Conservation (phyloP, 768 basidiomycete species). For the Suillus weaverae region DNA sequence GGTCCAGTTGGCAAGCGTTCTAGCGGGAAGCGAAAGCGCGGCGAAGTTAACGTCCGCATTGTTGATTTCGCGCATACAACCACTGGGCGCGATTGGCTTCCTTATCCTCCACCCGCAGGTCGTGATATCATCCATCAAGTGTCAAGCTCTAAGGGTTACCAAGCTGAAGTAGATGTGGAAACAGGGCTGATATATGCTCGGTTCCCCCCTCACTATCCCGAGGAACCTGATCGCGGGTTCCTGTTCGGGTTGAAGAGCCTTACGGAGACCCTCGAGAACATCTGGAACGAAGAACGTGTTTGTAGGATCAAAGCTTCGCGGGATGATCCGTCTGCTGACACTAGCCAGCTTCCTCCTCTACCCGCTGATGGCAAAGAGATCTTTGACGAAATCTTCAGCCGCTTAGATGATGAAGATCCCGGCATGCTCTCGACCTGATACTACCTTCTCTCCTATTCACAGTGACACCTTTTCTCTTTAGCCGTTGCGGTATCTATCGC, state of each 20-base stretch:
- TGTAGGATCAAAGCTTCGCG: constrained; percentile 62
- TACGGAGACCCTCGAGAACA: constrained; percentile 70
- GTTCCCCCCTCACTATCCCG: constrained; percentile 90
- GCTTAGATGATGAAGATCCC: constrained; percentile 55
- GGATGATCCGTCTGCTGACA: constrained; percentile 50
- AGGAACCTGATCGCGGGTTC: constrained; percentile 92
- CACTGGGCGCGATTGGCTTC: constrained; percentile 88
- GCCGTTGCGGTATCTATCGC: constrained; percentile 4
- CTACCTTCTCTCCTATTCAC: background rate
- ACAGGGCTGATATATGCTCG: constrained; percentile 86
- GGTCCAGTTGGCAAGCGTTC: constrained; percentile 67
- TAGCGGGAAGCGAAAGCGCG: constrained; percentile 69
- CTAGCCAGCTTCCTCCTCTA: constrained; percentile 61
- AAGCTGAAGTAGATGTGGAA: constrained; percentile 77
- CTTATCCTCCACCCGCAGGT: constrained; percentile 51
- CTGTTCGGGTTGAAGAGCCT: constrained; percentile 86
- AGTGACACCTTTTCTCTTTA: constrained; percentile 1
- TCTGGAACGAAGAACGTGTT: constrained; percentile 86
- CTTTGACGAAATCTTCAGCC: constrained; percentile 70
- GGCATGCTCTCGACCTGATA: constrained; percentile 75
- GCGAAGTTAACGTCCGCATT: constrained; percentile 92
- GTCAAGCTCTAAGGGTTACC: constrained; percentile 71
- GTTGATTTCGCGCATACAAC: constrained; percentile 99
- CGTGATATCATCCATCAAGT: constrained; percentile 43
- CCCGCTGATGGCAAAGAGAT: constrained; percentile 75